A percentile compares a stretch with the other conserved stretches of the same genome.
Conservation (phyloP, 257 asterid species). For the Rhazya stricta region DNA sequence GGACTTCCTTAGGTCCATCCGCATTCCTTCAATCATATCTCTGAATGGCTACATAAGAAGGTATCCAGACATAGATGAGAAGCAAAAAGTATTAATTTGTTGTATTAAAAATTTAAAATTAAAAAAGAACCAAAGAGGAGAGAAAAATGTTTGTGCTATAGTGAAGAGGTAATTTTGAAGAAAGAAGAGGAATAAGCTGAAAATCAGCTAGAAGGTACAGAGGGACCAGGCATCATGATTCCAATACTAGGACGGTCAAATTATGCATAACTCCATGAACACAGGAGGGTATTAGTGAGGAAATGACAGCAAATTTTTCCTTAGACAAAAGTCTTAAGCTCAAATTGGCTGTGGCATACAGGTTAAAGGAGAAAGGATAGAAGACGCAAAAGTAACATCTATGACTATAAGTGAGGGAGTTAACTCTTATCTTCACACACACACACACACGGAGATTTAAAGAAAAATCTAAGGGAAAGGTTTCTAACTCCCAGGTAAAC, state of each 20-base stretch:
- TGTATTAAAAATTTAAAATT: background rate
- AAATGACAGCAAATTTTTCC: slow-evolving; percentile 5
- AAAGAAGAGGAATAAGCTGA: background rate
- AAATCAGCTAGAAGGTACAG: background rate
- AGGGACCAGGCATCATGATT: background rate
- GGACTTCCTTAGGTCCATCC: slow-evolving; percentile 84
- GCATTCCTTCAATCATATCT: slow-evolving; percentile 99
- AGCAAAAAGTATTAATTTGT: background rate
- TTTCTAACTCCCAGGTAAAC: slow-evolving; percentile 1
- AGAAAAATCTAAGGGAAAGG: background rate
- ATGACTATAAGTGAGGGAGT: background rate
- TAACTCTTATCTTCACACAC: background rate
- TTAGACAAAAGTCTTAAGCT: background rate
- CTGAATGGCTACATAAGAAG: slow-evolving; percentile 72
- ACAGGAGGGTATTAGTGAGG: slow-evolving; percentile 2
- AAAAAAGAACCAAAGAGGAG: too few species aligned
- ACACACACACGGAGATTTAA: background rate
- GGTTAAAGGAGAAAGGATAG: background rate
- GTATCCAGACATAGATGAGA: background rate
- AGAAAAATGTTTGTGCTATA: background rate
- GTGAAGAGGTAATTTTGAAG: background rate
- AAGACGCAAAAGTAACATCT: background rate
- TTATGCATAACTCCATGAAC: background rate
- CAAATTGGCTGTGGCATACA: background rate
- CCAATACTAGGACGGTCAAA: background rate